Evolutionary conservation across 2,329 filamentous ascomycete genomes (phyloP), one percentile per base, ranked within the genome.

Genomic region (Epichloe baconii): DNA sequence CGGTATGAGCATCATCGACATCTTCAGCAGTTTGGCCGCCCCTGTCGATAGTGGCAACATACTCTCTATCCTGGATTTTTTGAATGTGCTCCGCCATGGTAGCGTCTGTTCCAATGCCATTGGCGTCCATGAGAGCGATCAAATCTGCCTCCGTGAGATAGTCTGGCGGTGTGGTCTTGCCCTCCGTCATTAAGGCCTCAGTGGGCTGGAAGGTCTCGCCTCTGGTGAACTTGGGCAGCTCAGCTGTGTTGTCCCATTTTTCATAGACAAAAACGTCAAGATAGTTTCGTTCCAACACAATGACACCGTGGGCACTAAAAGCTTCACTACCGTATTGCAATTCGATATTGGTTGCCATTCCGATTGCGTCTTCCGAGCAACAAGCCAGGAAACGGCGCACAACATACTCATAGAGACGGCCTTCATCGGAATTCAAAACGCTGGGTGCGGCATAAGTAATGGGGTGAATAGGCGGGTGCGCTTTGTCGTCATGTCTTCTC

Each of bases 41-140:
- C 59, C 62, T 75, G 63, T 69, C 80, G 63, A 63, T 71, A 2
- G 85, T 83, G 52, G 82, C 79, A 47, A 89, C 91, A 62, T 98
- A 98, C 59, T 90, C 77, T 53, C 93, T 77, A 53, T 90, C 81
- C 66, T 97, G 89, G 60, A 98, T 95, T 68, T 91, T 98, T 53
- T 87, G 82, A 61, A 98, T 98, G 64, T 98, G 93, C 61, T 98
- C 93, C 0, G 93, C 93, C 93, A 98, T 98, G 1, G 93, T 98
- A 6, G 93, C 93, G 70, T 98, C 93, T 10, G 93, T 98, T 12
- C 93, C 93, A 56, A 98, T 98, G 2, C 93, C 93, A 64, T 98
- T 98, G 44, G 88, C 90, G 69, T 98, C 93, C 93, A 98, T 98
- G 11, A 98, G 77, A 3, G 85, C 86, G 63, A 98, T 95, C 26